A percentile compares a stretch with the other conserved stretches of the same genome.
Evolutionary conservation across 805 yeast genomes (phyloP).

Genomic region (Myxozyma neotropica): DNA sequence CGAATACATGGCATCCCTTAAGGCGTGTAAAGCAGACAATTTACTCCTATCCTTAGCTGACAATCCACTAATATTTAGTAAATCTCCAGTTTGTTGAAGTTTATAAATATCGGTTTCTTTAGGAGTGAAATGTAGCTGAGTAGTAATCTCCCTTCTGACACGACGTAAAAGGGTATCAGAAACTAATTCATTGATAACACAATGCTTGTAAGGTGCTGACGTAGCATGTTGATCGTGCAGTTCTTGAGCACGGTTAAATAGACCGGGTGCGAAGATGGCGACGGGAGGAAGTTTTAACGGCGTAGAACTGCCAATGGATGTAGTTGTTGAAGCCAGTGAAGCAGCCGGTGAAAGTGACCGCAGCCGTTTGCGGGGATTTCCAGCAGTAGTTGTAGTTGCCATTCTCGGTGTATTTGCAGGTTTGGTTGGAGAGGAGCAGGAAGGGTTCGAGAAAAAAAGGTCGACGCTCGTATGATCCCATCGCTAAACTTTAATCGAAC

Average conservation of each 20-base stretch:
- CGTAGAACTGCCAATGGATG: conserved; percentile 11
- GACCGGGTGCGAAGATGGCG: conserved; percentile 21
- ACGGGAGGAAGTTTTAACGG: conserved; percentile 9
- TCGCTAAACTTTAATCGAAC: conserved; percentile 5
- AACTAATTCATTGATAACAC: conserved; percentile 71
- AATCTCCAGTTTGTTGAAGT: conserved; percentile 79
- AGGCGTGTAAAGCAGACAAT: conserved; percentile 72
- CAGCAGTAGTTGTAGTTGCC: conserved; percentile 2
- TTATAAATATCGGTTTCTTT: conserved; percentile 97
- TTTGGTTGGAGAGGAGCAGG: too few relatives aligned
- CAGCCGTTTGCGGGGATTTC: conserved; percentile 16
- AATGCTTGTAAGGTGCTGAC: conserved; percentile 88
- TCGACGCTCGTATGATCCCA: conserved; percentile 2
- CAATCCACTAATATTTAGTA: conserved; percentile 88
- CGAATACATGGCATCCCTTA: conserved; percentile 87
- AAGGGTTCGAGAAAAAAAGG: neutral
- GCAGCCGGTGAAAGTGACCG: conserved; percentile 26
- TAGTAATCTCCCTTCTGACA: conserved; percentile 82
- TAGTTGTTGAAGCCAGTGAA: conserved; percentile 21
- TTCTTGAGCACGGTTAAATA: conserved; percentile 19
- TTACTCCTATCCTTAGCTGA: conserved; percentile 71
- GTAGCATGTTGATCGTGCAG: conserved; percentile 42
- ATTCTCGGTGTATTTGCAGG: neutral
- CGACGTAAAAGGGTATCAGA: conserved; percentile 74
- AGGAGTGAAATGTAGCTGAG: conserved; percentile 83